Conservation (phyloP, 257 asterid species). For the Solanum neorickii region DNA sequence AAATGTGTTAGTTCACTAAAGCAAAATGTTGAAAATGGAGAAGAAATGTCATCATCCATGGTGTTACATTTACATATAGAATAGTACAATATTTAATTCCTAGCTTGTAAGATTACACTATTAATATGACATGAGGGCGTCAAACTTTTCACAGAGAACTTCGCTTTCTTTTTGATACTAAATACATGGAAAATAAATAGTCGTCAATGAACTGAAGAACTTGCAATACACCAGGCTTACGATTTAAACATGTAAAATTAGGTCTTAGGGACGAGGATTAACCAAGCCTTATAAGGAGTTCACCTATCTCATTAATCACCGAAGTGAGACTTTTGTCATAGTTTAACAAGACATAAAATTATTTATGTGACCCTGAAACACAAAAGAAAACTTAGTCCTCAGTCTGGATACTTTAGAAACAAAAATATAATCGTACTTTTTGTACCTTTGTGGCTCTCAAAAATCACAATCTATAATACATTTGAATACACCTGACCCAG, state of each 20-base stretch:
- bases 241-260: not conserved
- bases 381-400: not conserved
- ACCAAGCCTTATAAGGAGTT: no score
- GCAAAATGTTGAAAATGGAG: not conserved
- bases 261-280: no score
- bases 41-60: not conserved
- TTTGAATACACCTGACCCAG: not conserved
- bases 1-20: not conserved
- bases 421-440: not conserved
- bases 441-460: not conserved
- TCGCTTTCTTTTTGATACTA: not conserved
- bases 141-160: not conserved
- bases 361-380: not conserved
- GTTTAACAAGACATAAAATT: not conserved
- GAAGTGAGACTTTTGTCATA: no score
- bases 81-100: not conserved
- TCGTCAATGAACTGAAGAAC: not conserved
- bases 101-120: not conserved
- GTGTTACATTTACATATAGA: not conserved
- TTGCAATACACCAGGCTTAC: not conserved
- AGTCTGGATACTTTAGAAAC: not conserved
- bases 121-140: not conserved
- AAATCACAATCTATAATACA: not conserved
- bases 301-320: no score
- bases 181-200: not conserved